Evolutionary conservation across 306 rosid genomes (phyloP).

Genomic region (Citrullus mucosospermus): DNA sequence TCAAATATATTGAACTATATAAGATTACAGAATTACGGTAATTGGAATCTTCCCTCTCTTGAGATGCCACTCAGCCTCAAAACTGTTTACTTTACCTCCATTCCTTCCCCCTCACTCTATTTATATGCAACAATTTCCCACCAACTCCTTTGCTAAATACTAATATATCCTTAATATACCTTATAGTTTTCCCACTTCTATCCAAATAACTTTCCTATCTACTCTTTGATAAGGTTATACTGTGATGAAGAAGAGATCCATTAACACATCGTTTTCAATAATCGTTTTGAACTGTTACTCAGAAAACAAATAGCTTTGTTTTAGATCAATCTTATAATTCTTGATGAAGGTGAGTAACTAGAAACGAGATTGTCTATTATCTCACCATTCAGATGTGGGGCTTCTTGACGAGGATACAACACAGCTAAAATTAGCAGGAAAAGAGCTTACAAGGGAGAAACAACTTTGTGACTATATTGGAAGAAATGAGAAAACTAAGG

Average conservation of each 20-base stretch:
- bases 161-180: not conserved
- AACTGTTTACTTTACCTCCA: not conserved
- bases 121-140: not conserved
- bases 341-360: not conserved
- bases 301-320: not conserved
- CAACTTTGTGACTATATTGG: slow-evolving; percentile 12
- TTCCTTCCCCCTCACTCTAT: not conserved
- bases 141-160: not conserved
- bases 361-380: not conserved
- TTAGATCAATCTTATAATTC: not conserved
- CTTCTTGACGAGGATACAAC: not conserved
- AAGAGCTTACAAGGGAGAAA: not conserved
- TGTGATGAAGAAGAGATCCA: not conserved
- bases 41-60: not conserved
- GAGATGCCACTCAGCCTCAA: not conserved
- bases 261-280: not conserved
- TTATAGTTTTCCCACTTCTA: not conserved
- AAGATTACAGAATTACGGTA: not conserved
- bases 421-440: slow-evolving; percentile 8
- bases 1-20: not conserved
- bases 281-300: not conserved
- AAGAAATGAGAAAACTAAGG: slow-evolving; percentile 16
- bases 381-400: not conserved
- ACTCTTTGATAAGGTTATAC: not conserved
- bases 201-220: not conserved